Evolutionary conservation across 1,284 basidiomycete genomes (phyloP).

Genomic region (Cutaneotrichosporon spelunceum): DNA sequence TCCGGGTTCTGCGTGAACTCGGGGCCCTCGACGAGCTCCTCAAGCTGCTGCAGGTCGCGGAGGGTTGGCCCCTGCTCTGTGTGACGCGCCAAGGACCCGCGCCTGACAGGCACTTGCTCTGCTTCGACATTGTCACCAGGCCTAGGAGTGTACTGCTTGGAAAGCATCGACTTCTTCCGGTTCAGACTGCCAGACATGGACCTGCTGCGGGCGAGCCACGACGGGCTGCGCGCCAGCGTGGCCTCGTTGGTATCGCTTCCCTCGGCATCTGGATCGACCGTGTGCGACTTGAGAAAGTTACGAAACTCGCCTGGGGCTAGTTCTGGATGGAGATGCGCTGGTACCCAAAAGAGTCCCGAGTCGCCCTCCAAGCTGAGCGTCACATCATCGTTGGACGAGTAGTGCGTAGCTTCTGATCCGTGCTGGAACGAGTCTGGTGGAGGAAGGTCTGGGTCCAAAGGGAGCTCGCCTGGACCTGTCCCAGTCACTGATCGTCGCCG

Average conservation of each 20-base stretch:
- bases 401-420: constrained; percentile 10
- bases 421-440: constrained; percentile 30
- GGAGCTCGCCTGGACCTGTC: constrained; percentile 68
- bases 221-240: constrained; percentile 32
- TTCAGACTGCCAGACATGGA: constrained; percentile 58
- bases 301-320: constrained; percentile 95
- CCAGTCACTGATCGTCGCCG: constrained; percentile 70
- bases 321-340: constrained; percentile 91
- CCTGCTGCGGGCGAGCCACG: constrained; percentile 42
- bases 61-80: constrained; percentile 73
- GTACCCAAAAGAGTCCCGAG: constrained; percentile 84
- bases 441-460: constrained; percentile 83
- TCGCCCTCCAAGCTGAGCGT: constrained; percentile 43
- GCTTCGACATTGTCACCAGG: constrained; percentile 69
- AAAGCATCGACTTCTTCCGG: constrained; percentile 84
- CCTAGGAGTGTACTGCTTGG: constrained; percentile 75
- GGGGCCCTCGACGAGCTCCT: constrained; percentile 85
- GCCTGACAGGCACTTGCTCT: constrained; percentile 64
- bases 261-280: constrained; percentile 55
- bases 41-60: constrained; percentile 84
- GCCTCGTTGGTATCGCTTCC: constrained; percentile 34
- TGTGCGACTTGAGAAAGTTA: constrained; percentile 89
- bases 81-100: constrained; percentile 63
- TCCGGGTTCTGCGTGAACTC: constrained; percentile 77
- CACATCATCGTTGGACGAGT: constrained; percentile 47